phyloP scores from a whole-genome alignment of 2,329 filamentous ascomycete species.

The Sclerotinia spermophila region DNA sequence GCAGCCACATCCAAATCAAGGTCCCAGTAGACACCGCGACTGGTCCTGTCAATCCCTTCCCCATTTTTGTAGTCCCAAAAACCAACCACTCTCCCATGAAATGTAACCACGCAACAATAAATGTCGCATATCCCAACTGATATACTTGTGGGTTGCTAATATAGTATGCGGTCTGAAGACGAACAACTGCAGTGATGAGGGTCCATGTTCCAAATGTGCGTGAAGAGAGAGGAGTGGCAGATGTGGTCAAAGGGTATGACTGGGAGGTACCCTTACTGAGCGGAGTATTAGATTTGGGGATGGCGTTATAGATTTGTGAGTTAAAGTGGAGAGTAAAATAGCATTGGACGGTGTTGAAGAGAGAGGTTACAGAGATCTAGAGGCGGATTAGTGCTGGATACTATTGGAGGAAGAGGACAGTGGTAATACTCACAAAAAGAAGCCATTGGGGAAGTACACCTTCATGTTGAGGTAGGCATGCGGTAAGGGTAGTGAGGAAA shows the following conservation, averaged over 20 bases:
- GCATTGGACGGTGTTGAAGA: constrained; percentile 81
- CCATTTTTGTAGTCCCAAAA: constrained; percentile 70
- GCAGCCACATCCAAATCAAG: constrained; percentile 60
- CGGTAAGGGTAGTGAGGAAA: constrained; percentile 23
- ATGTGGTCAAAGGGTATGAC: constrained; percentile 63
- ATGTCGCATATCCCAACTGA: constrained; percentile 61
- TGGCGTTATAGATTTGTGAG: constrained; percentile 69
- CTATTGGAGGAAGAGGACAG: background rate
- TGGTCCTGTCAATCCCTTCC: constrained; percentile 53
- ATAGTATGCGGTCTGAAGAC: constrained; percentile 66
- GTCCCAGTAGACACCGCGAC: constrained; percentile 48
- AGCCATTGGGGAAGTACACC: constrained; percentile 63
- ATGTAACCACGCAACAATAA: constrained; percentile 54
- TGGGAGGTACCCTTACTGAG: constrained; percentile 54
- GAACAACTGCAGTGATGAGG: constrained; percentile 55
- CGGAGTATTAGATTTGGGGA: background rate
- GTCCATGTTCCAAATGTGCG: constrained; percentile 72
- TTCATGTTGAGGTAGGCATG: constrained; percentile 35
- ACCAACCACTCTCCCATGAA: constrained; percentile 71
- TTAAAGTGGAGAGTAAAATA: constrained; percentile 79
- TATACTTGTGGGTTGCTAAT: constrained; percentile 57
- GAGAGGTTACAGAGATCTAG: constrained; percentile 76
- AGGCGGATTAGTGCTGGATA: constrained; percentile 3
- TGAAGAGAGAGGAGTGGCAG: constrained; percentile 71
- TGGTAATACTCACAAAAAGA: constrained; percentile 49